phyloP scores from a whole-genome alignment of 345 rosid species.

The Lepidium didymum region DNA sequence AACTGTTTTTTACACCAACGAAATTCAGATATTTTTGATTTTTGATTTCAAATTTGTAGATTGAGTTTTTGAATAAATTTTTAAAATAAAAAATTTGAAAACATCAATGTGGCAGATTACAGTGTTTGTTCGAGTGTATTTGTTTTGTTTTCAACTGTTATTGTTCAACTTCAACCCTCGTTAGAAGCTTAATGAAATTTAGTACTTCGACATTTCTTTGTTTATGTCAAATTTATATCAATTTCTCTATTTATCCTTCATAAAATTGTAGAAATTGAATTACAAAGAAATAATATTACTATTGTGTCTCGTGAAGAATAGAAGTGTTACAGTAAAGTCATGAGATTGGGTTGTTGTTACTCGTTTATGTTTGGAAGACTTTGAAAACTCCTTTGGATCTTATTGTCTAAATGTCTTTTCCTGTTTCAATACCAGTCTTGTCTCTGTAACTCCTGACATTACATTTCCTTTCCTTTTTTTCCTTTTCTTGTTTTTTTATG shows the following conservation, averaged over 20 bases:
- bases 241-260: background rate
- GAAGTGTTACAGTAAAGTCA: conserved; percentile 13
- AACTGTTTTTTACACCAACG: background rate
- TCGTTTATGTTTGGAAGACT: conserved; percentile 17
- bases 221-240: background rate
- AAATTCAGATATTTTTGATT: background rate
- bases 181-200: background rate
- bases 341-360: background rate
- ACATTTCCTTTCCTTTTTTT: conserved; percentile 11
- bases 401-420: conserved; percentile 21
- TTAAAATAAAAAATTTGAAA: background rate
- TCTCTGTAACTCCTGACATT: conserved; percentile 29
- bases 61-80: background rate
- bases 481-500: conserved; percentile 10
- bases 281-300: background rate
- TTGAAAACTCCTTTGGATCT: conserved; percentile 31
- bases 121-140: background rate
- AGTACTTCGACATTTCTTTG: background rate
- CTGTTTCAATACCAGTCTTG: conserved; percentile 23
- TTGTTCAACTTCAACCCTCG: background rate
- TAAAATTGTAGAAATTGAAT: background rate
- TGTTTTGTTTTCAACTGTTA: background rate
- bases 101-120: background rate
- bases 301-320: background rate
- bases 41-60: background rate